Conservation (phyloP, 2,329 filamentous ascomycete genomes). For the Hypoxylon sp. region DNA sequence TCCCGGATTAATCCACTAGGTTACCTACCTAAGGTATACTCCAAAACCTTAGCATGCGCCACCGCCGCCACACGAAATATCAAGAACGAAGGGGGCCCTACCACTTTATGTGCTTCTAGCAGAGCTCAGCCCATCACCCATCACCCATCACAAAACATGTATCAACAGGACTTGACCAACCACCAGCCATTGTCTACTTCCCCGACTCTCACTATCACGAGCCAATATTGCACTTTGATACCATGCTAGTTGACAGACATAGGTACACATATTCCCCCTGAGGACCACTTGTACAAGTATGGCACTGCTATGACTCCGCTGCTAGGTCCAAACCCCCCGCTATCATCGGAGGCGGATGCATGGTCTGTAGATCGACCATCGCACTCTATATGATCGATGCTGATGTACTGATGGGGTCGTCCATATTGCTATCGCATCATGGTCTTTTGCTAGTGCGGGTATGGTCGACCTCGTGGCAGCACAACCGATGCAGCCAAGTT, state of each 20-base stretch:
- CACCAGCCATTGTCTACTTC: slow-evolving; percentile 5
- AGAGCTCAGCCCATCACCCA: not conserved
- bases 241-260: too few relatives aligned
- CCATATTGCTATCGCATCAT: slow-evolving; percentile 30
- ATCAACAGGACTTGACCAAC: slow-evolving; percentile 20
- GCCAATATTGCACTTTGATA: too few relatives aligned
- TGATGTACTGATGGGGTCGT: slow-evolving; percentile 28
- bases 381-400: slow-evolving; percentile 17
- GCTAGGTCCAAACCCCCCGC: slow-evolving; percentile 1
- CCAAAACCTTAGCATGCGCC: slow-evolving; percentile 30
- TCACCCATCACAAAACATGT: slow-evolving; percentile 1
- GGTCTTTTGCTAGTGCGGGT: slow-evolving; percentile 30
- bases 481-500: slow-evolving; percentile 37
- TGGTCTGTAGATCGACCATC: slow-evolving; percentile 24
- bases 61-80: slow-evolving; percentile 31
- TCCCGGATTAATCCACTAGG: slow-evolving; percentile 26
- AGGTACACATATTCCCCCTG: slow-evolving; percentile 3
- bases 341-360: slow-evolving; percentile 23
- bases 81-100: slow-evolving; percentile 22
- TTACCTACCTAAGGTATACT: not conserved
- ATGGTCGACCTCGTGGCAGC: slow-evolving; percentile 37
- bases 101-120: not conserved
- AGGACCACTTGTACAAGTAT: not conserved
- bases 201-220: slow-evolving; percentile 22
- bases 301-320: not conserved